Evolutionary conservation across 1,284 basidiomycete genomes (phyloP).

Genomic region (Rhodofomes roseus): DNA sequence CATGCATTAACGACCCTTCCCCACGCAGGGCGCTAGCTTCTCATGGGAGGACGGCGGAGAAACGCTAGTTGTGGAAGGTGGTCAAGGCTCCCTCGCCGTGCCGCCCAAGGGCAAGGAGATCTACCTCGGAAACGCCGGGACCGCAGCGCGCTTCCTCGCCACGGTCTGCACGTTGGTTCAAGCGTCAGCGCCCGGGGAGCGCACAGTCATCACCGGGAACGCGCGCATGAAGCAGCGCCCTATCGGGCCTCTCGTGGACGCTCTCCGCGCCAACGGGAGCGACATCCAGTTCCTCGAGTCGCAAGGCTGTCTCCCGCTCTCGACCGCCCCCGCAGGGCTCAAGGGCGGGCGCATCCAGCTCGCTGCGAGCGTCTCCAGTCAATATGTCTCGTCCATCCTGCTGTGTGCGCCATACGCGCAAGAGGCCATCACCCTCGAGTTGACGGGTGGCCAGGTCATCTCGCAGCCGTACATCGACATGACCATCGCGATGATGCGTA

Average conservation of each 20-base stretch:
- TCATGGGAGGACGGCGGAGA: conserved; percentile 93
- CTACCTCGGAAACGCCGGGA: conserved; percentile 97
- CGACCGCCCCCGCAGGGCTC: conserved; percentile 83
- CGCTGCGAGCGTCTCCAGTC: conserved; percentile 92
- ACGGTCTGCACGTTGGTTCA: conserved; percentile 90
- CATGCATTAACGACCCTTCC: not conserved
- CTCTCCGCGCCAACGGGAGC: conserved; percentile 82
- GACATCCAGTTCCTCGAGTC: conserved; percentile 77
- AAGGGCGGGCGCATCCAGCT: conserved; percentile 84
- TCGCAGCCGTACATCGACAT: conserved; percentile 99
- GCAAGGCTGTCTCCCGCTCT: conserved; percentile 85
- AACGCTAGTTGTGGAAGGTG: conserved; percentile 90
- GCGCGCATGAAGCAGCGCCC: conserved; percentile 98
- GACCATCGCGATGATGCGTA: conserved; percentile 97
- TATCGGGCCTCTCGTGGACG: conserved; percentile 94
- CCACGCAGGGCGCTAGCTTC: conserved; percentile 75
- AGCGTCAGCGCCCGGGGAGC: conserved; percentile 38
- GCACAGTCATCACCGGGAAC: conserved; percentile 92
- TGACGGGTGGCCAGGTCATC: conserved; percentile 92
- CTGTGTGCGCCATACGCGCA: conserved; percentile 93
- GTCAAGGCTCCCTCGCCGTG: conserved; percentile 75
- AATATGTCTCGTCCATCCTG: conserved; percentile 97
- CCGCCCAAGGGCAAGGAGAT: conserved; percentile 82
- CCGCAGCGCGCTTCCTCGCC: conserved; percentile 96
- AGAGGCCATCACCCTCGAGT: conserved; percentile 81